These are phyloP conservation scores for Castanopsis chinensis DNA, from an alignment of 306 rosid genomes.

Conservation along the genomic window DNA sequence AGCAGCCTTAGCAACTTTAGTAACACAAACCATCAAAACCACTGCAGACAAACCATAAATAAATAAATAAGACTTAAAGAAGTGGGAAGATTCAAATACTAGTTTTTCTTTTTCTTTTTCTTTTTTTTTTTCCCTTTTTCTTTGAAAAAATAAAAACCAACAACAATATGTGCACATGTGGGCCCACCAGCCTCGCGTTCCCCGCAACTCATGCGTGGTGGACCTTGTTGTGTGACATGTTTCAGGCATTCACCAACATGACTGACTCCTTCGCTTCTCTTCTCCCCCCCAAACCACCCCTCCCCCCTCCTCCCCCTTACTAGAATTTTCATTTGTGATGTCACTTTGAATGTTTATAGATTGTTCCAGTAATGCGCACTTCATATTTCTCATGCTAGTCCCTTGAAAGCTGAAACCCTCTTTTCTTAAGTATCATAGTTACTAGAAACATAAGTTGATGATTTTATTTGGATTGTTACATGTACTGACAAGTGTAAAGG, in stretches of 20 bases:
- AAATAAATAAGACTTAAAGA: neutral
- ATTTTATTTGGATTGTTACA: neutral
- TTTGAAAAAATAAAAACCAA: neutral
- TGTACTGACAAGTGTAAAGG: neutral
- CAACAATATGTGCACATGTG: neutral
- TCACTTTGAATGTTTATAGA: neutral
- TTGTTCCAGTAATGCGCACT: neutral
- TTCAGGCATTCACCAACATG: too few relatives aligned
- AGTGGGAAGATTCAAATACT: neutral
- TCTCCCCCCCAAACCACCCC: too few relatives aligned
- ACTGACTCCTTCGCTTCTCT: too few relatives aligned
- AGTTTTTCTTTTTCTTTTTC: neutral
- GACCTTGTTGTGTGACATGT: too few relatives aligned
- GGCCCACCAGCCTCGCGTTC: neutral
- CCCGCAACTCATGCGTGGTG: neutral
- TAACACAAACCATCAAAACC: constrained; percentile 64
- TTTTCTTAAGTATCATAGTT: neutral
- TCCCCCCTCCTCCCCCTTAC: neutral
- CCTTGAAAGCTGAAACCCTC: neutral
- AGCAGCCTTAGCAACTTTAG: constrained; percentile 79
- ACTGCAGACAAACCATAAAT: constrained; percentile 47
- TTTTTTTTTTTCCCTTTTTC: neutral
- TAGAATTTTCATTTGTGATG: neutral
- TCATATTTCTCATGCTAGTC: neutral
- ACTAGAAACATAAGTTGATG: neutral